phyloP scores from a whole-genome alignment of 805 yeast species.

The Candida montana region DNA sequence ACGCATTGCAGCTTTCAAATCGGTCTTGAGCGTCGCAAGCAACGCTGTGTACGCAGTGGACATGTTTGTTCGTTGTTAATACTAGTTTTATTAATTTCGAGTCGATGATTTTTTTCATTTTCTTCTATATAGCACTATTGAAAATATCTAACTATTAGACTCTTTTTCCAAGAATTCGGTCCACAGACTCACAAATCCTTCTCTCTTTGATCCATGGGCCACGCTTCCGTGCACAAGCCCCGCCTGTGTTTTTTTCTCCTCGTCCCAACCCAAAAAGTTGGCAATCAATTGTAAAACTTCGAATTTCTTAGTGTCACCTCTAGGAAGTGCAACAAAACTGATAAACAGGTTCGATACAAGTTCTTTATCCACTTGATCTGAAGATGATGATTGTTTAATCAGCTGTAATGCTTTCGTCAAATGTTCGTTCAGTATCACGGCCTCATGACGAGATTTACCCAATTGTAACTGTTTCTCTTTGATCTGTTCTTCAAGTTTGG shows the following conservation, averaged over 20 bases:
- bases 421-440: slow-evolving; percentile 89
- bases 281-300: slow-evolving; percentile 85
- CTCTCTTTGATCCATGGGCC: slow-evolving; percentile 12
- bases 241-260: slow-evolving; percentile 66
- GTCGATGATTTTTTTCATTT: background rate
- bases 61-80: background rate
- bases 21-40: slow-evolving; percentile 32
- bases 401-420: slow-evolving; percentile 86
- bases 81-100: background rate
- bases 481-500: slow-evolving; percentile 45
- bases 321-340: slow-evolving; percentile 78
- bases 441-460: slow-evolving; percentile 92
- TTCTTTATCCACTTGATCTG: slow-evolving; percentile 81
- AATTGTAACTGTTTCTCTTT: slow-evolving; percentile 71
- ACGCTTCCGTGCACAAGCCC: slow-evolving; percentile 45
- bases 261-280: slow-evolving; percentile 85
- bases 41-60: slow-evolving; percentile 31
- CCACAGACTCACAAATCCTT: slow-evolving; percentile 70
- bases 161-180: slow-evolving; percentile 76
- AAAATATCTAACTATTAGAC: slow-evolving; percentile 29
- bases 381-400: slow-evolving; percentile 70
- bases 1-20: slow-evolving; percentile 43
- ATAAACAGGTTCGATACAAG: slow-evolving; percentile 80
- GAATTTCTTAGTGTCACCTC: slow-evolving; percentile 92
- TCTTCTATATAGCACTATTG: too few species aligned